Percentiles rank a stretch among this genome's conserved stretches.
Evolutionary conservation across 257 asterid species (phyloP).

Genomic region (Solanum pinnatisectum): DNA sequence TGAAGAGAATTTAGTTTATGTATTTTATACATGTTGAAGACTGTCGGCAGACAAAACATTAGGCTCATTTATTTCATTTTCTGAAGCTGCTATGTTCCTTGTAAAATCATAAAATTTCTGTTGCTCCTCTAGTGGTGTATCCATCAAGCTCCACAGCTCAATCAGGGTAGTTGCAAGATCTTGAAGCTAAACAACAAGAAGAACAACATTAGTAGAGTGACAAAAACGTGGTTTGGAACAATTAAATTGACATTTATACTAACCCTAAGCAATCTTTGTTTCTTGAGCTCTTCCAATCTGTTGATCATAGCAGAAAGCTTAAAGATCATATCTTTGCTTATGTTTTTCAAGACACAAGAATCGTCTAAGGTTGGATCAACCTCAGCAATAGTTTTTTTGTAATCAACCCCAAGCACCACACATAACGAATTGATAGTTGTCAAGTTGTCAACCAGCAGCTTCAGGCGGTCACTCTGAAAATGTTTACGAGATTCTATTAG

Average conservation of each 20-base stretch:
- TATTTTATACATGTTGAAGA: constrained; percentile 37
- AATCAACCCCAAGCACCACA: constrained; percentile 73
- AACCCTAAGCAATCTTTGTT: constrained; percentile 67
- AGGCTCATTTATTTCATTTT: constrained; percentile 57
- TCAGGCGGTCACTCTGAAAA: constrained; percentile 54
- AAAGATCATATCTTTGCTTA: constrained; percentile 43
- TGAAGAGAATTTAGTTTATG: background rate
- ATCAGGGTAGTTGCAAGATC: constrained; percentile 71
- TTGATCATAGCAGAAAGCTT: constrained; percentile 35
- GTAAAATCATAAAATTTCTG: constrained; percentile 52
- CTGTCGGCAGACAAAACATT: constrained; percentile 49
- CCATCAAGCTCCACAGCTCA: constrained; percentile 91
- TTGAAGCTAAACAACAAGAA: constrained; percentile 51
- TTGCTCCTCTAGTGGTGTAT: constrained; percentile 70
- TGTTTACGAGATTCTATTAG: background rate
- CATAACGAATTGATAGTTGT: constrained; percentile 42
- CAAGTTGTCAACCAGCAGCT: constrained; percentile 50
- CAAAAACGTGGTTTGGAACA: background rate
- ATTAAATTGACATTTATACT: constrained; percentile 1
- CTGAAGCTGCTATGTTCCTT: constrained; percentile 55
- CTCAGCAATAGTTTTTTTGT: constrained; percentile 34
- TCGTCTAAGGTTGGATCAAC: constrained; percentile 59
- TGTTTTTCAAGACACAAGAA: constrained; percentile 29
- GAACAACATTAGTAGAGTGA: constrained; percentile 1
- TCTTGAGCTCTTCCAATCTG: constrained; percentile 47